Evolutionary conservation across 179 eudicot genomes (phyloP), one percentile per base, ranked within the genome.

Genomic region (Beta macrorhiza): DNA sequence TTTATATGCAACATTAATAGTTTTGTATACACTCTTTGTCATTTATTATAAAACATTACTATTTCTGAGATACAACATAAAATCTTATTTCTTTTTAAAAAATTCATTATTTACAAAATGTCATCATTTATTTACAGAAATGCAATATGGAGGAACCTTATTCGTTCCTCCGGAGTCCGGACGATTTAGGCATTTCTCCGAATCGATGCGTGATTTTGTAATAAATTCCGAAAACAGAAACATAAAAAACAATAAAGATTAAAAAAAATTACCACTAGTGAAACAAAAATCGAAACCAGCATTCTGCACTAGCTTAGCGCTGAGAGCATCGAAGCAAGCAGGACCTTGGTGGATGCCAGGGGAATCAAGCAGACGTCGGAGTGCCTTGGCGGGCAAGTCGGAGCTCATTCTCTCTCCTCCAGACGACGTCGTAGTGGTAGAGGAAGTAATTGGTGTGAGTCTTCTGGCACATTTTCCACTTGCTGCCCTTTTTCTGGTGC

Each of bases 241-340:
- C 10, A 59, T 14, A 0, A 61, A 49, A 15, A n/a, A n/a, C 0
- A 69, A 83, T 17, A 37, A 4, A 37, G 51, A 12, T 20, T 7
- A 73, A 77, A 5, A n/a, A 47, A 19, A 53, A 13, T 52, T 86
- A 95, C 98, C 99, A 81, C 92, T 90, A 49, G 97, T 90, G 81
- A 95, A 95, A 89, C 93, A 89, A 86, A 88, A 93, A 64, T 88
- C 84, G 77, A 95, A 95, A 7, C 94, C 95, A 65, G 97, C 91
- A 74, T 76, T 64, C 78, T 95, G 86, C 12, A 93, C 93, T 25
- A 95, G 98, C 88, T 89, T 92, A 22, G 99, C 98, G 70, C 98
- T 93, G 52, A 95, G 93, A 80, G 91, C 97, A 71, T 95, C 95
- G 76, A 93, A 95, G 88, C 98, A 93, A 52, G 99, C 99, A 0